A percentile compares a stretch with the other conserved stretches of the same genome.
Evolutionary conservation across 345 rosid species (phyloP).

Genomic region (Pseudoturritis turrita): DNA sequence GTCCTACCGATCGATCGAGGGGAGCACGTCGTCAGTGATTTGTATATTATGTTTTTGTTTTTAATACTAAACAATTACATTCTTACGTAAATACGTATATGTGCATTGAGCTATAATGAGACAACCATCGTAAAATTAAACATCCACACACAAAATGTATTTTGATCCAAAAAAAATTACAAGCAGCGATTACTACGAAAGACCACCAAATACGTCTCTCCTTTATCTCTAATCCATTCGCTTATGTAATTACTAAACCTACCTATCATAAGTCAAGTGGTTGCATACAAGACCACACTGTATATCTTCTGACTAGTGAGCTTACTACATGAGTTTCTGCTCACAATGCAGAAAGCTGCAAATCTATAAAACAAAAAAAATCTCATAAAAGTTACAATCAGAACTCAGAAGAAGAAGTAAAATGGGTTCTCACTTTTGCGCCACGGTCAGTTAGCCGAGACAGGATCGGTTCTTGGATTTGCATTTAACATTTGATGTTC

Average conservation of each 20-base stretch:
- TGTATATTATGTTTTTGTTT: too few species aligned
- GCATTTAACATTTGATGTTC: slow-evolving; percentile 22
- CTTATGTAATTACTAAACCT: slow-evolving; percentile 4
- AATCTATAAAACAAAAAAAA: not conserved
- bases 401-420: not conserved
- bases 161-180: not conserved
- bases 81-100: too few species aligned
- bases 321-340: slow-evolving; percentile 18
- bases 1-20: too few species aligned
- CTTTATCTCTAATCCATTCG: slow-evolving; percentile 5
- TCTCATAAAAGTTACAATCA: slow-evolving; percentile 2
- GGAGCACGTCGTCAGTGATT: too few species aligned
- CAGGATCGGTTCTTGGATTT: slow-evolving; percentile 18
- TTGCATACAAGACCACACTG: slow-evolving; percentile 5
- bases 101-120: too few species aligned
- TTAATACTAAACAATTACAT: too few species aligned
- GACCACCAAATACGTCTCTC: slow-evolving; percentile 11
- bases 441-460: slow-evolving; percentile 20
- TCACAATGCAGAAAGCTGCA: slow-evolving; percentile 15
- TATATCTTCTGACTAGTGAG: not conserved
- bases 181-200: not conserved
- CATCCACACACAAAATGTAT: not conserved
- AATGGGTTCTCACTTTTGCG: not conserved
- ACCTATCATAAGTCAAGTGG: not conserved
- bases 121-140: not conserved